Evolutionary conservation across 768 basidiomycete species (phyloP), one percentile per base, ranked within the genome.

Genomic region (Auricularia sp.): DNA sequence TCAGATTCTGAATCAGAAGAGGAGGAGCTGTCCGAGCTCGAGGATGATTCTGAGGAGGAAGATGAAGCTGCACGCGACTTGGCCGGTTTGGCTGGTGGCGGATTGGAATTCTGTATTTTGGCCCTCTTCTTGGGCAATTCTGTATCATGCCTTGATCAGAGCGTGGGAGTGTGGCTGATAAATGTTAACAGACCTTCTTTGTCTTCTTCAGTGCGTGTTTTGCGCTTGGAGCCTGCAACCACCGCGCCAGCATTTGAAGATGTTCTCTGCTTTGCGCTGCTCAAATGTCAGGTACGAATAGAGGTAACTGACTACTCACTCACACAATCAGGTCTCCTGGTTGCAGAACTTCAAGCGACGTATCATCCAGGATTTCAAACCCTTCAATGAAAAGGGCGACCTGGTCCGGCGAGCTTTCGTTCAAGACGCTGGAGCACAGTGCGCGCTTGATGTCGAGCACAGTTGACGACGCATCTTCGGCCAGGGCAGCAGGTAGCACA

Each of bases 21-120:
- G 18, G 67, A 66, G 13, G 70, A 69, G 3, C 74, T 72, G 3
- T 71, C 69, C 0, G 74, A 74, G 16, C 74, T 72, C 13, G 74
- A 73, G 11, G 68, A 68, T 21, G 77, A 77, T 11, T 71, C 71
- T 2, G 74, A 70, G 11, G 72, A 70, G 7, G 69, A 66, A 14
- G 64, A 64, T 8, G 69, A 66, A 16, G 64, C 64, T 24, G 34
- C 56, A 1, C 8, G 29, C 14, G 13, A 10, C 56, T 59, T 29
- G 56, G 29, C 11, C n/a, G 18, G 54, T 29, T 54, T 14, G 13
- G 56, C 6, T 59, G 56, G 21, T 34, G 24, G 24, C 56, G 24
- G 33, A 4, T 29, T 34, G 7, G 21, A 10, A 14, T 29, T 21
- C 6, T 29, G 10, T 59, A n/a, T 6, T 2, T 59, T 59, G 7